Conservation (phyloP, 2,329 filamentous ascomycete species). For the Phialocephala sp. region DNA sequence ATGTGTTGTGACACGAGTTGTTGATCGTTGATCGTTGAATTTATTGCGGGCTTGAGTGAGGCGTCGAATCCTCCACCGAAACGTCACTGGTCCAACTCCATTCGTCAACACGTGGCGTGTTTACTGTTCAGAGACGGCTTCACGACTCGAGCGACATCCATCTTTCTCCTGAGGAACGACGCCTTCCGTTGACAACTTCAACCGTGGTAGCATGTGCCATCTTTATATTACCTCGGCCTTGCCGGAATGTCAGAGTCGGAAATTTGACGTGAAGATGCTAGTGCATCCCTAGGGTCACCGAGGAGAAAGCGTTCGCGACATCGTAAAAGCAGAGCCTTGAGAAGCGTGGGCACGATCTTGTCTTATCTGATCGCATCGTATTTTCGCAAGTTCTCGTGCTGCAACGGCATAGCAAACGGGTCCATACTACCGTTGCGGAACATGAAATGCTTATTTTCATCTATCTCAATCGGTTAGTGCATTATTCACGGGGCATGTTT, state of each 20-base stretch:
- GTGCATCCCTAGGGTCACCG: background rate
- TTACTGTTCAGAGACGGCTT: too few relatives aligned
- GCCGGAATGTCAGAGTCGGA: background rate
- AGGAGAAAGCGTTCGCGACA: background rate
- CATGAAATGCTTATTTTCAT: slow-evolving; percentile 4
- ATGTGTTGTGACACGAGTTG: background rate
- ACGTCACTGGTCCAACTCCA: background rate
- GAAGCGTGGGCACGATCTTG: background rate
- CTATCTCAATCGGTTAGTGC: slow-evolving; percentile 1
- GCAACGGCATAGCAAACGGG: background rate
- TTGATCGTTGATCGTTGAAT: background rate
- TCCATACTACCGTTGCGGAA: background rate
- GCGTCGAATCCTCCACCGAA: background rate
- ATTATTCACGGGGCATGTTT: background rate
- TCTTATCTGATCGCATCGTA: slow-evolving; percentile 1
- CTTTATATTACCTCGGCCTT: background rate
- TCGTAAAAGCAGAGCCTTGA: background rate
- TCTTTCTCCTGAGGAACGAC: background rate
- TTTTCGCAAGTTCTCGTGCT: background rate
- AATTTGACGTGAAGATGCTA: background rate
- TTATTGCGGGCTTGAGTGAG: background rate
- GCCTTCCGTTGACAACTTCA: background rate
- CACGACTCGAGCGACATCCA: background rate
- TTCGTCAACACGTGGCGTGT: background rate
- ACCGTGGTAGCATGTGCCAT: background rate